Evolutionary conservation across 345 rosid species (phyloP).

Genomic region (Hypericum androsaemum): DNA sequence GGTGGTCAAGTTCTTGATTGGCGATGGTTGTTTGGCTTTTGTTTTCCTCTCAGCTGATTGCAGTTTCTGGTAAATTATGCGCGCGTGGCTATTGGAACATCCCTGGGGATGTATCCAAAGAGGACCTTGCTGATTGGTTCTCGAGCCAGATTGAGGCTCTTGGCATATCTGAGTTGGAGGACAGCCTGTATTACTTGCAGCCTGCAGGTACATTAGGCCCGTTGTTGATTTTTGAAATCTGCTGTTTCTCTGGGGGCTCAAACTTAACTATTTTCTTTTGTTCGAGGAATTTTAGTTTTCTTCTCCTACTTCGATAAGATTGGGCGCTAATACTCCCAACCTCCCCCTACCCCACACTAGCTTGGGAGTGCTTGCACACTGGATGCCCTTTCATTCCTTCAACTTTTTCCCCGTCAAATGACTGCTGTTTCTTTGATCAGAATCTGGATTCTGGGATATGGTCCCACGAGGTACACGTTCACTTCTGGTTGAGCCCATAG

Average conservation of each 20-base stretch:
- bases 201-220: slow-evolving; percentile 38
- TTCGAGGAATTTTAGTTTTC: slow-evolving; percentile 1
- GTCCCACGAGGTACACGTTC: slow-evolving; percentile 64
- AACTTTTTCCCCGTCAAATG: neutral
- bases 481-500: slow-evolving; percentile 51
- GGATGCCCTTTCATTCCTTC: too few relatives aligned
- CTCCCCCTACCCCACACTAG: too few relatives aligned
- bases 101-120: slow-evolving; percentile 40
- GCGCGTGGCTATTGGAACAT: slow-evolving; percentile 82
- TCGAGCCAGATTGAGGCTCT: slow-evolving; percentile 38
- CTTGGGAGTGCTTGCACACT: too few relatives aligned
- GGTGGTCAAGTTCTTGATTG: slow-evolving; percentile 2
- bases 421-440: slow-evolving; percentile 29
- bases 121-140: slow-evolving; percentile 50
- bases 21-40: slow-evolving; percentile 1
- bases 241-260: neutral
- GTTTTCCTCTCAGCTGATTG: slow-evolving; percentile 41
- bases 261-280: neutral
- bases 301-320: neutral
- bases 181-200: slow-evolving; percentile 62
- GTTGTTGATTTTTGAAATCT: neutral
- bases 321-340: too few relatives aligned
- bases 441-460: slow-evolving; percentile 42
- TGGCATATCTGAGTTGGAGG: slow-evolving; percentile 54
- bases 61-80: slow-evolving; percentile 48